Percentiles rank a stretch among this genome's conserved stretches.
These are phyloP conservation scores for Striga hermonthica DNA, from an alignment of 305 asterid genomes.

Conservation along the genomic window DNA sequence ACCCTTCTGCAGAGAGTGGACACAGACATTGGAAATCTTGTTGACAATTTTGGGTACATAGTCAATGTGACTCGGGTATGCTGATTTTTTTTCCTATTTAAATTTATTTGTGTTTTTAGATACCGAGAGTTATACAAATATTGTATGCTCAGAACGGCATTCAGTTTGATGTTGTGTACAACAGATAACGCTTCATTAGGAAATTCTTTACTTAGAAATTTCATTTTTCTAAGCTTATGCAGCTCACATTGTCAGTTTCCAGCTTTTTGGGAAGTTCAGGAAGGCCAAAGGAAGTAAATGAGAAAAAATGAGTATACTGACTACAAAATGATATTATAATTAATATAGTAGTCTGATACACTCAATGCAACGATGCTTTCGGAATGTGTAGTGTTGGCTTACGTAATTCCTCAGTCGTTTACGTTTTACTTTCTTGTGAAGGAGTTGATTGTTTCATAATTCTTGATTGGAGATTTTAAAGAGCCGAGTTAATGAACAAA, in stretches of 20 bases:
- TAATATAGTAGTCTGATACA: not conserved
- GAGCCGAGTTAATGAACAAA: no score
- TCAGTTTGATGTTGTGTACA: not conserved
- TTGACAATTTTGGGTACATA: constrained; percentile 70
- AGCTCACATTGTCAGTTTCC: not conserved
- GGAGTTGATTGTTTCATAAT: not conserved
- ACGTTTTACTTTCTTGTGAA: not conserved
- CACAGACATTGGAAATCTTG: constrained; percentile 68
- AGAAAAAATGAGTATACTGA: not conserved
- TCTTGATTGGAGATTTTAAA: no score
- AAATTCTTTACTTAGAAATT: not conserved
- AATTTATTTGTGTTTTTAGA: no score
- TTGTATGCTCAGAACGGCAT: not conserved
- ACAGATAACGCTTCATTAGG: not conserved
- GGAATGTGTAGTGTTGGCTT: not conserved
- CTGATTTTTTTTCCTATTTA: not conserved
- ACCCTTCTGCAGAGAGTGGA: constrained; percentile 76
- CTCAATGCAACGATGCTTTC: not conserved
- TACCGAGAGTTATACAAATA: no score
- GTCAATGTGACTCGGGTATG: constrained; percentile 74
- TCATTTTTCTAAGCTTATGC: not conserved
- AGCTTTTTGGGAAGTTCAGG: not conserved
- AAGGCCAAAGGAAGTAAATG: not conserved
- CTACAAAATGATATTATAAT: not conserved
- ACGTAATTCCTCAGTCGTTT: no score